Evolutionary conservation across 164 flowering plant genomes (phyloP), one percentile per base, ranked within the genome.

Genomic region (Malania oleifera): DNA sequence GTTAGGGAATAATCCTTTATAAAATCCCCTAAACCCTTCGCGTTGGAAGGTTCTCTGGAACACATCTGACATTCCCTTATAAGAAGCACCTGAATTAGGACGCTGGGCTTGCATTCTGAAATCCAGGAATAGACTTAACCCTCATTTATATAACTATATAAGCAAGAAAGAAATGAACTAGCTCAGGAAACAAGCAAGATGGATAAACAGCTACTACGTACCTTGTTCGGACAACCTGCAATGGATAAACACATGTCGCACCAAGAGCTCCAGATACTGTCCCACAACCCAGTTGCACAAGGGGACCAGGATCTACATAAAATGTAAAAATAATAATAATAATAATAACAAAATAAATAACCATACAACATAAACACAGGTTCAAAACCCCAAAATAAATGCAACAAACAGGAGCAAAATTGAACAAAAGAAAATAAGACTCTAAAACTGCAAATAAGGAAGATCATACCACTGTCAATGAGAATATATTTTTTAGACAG

Each of bases 161-260:
- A 2, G 41, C 2, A 12, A 38, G 13, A 38, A 38, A 15, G 11
- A 34, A 34, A 7, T 34, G 10, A 40, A 4, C 5, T 40, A 40
- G 44, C 9, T 9, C 4, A 31, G 35, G 35, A 31, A 31, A 46
- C 50, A 46, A 20, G 19, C 55, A 25, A 52, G 23, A 18, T n/a
- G n/a, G n/a, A n/a, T n/a, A n/a, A n/a, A n/a, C n/a, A n/a, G n/a
- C n/a, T n/a, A n/a, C n/a, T n/a, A n/a, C n/a, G n/a, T 79, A 91
- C 99, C 99, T 88, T 49, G 99, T 95, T 57, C 99, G 68, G 37
- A 95, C 70, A 63, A 95, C 99, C 80, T 95, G 99, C 73, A 95
- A 75, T 0, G 99, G 99, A 62, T 95, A 95, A 62, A 91, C 99
- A 71, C 93, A 95, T 1, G 91, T 81, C 45, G 99, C 99, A 61